Conservation (phyloP, 2,329 filamentous ascomycete genomes). For the Mariannaea sp. region DNA sequence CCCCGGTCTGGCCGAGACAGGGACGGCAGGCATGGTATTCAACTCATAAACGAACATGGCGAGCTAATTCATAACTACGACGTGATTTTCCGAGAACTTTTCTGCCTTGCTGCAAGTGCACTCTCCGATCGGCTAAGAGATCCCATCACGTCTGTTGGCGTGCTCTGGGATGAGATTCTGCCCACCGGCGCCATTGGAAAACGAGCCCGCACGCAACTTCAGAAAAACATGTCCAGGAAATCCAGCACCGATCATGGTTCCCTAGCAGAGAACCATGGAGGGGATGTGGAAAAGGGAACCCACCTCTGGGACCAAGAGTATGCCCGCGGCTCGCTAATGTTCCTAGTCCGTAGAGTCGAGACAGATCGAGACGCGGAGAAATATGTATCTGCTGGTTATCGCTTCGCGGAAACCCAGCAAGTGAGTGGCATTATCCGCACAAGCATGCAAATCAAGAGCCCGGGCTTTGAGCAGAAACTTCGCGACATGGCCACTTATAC, state of each 20-base stretch:
- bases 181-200: slow-evolving; percentile 58
- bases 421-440: slow-evolving; percentile 71
- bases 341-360: slow-evolving; percentile 70
- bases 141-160: slow-evolving; percentile 66
- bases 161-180: slow-evolving; percentile 77
- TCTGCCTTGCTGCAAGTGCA: slow-evolving; percentile 78
- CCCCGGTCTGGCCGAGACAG: slow-evolving; percentile 37
- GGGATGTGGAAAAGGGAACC: slow-evolving; percentile 50
- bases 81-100: slow-evolving; percentile 78
- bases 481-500: slow-evolving; percentile 66
- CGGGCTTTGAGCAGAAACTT: slow-evolving; percentile 65
- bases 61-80: slow-evolving; percentile 72
- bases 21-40: slow-evolving; percentile 41
- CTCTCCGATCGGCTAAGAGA: slow-evolving; percentile 70
- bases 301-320: slow-evolving; percentile 44
- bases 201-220: slow-evolving; percentile 24
- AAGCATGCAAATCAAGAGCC: slow-evolving; percentile 73
- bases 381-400: slow-evolving; percentile 73
- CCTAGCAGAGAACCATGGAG: slow-evolving; percentile 32
- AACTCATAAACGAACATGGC: slow-evolving; percentile 57
- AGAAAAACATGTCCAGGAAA: slow-evolving; percentile 25
- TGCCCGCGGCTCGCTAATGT: slow-evolving; percentile 79
- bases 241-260: slow-evolving; percentile 14
- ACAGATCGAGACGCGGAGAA: slow-evolving; percentile 62
- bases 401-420: slow-evolving; percentile 74